Conservation (phyloP, 1,284 basidiomycete genomes). For the Sanghuangporus baumii region DNA sequence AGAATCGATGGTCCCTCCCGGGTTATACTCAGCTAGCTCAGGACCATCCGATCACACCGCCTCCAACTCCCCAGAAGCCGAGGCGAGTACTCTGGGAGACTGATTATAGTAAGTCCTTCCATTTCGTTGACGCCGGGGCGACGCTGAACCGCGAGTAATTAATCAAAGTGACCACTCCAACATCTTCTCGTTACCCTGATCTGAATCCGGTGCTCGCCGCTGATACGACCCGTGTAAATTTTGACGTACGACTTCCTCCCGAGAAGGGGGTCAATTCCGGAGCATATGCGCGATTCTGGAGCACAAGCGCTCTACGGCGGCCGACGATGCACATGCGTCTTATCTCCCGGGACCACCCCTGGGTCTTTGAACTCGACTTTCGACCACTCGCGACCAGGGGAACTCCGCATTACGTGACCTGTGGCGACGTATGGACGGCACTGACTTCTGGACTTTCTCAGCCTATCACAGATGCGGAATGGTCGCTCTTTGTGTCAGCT, state of each 20-base stretch:
- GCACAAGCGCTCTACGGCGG: neutral
- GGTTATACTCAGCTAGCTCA: neutral
- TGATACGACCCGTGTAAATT: constrained; percentile 12
- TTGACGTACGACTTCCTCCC: constrained; percentile 13
- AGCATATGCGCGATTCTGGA: constrained; percentile 7
- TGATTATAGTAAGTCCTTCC: constrained; percentile 5
- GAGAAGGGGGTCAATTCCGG: constrained; percentile 5
- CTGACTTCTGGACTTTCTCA: constrained; percentile 43
- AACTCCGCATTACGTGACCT: constrained; percentile 34
- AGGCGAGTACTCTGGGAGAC: constrained; percentile 7
- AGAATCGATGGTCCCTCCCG: neutral
- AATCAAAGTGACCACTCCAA: neutral
- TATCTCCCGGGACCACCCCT: constrained; percentile 21
- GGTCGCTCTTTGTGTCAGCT: constrained; percentile 43
- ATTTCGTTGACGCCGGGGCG: neutral
- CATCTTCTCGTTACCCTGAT: constrained; percentile 6
- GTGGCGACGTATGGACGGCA: constrained; percentile 47
- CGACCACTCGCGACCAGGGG: neutral
- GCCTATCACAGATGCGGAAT: constrained; percentile 53
- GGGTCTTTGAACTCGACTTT: constrained; percentile 18
- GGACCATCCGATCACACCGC: neutral
- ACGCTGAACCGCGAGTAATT: neutral
- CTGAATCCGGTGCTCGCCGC: constrained; percentile 11
- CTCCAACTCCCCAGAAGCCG: neutral
- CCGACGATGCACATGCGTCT: constrained; percentile 18